Percentiles rank a stretch among this genome's conserved stretches.
These are phyloP conservation scores for Pythium biforme DNA, from an alignment of 352 stramenopile species.

Conservation along the genomic window DNA sequence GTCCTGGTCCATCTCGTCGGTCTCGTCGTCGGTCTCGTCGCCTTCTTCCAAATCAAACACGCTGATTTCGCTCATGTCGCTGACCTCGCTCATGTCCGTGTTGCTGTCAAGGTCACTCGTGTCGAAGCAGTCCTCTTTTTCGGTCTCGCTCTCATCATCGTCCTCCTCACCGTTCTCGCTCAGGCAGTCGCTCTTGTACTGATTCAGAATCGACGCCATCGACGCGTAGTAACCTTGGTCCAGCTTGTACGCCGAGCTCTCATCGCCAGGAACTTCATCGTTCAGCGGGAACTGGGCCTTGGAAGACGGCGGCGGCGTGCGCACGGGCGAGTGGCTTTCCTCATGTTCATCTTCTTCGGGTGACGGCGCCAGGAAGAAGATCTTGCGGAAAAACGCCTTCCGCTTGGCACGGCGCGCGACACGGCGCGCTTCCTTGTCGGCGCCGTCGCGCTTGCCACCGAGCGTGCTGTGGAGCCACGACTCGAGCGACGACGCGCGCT, in stretches of 20 bases:
- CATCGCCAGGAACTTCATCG: slow-evolving; percentile 1
- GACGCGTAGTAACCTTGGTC: slow-evolving; percentile 19
- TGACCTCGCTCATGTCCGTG: slow-evolving; percentile 13
- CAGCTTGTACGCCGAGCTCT: slow-evolving; percentile 14
- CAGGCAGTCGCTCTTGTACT: slow-evolving; percentile 17
- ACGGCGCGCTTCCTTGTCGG: slow-evolving; percentile 12
- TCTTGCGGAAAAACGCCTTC: slow-evolving; percentile 23
- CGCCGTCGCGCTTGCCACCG: slow-evolving; percentile 6
- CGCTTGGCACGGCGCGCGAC: slow-evolving; percentile 19
- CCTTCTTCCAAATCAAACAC: slow-evolving; percentile 24
- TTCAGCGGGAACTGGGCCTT: neutral
- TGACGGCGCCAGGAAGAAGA: slow-evolving; percentile 9
- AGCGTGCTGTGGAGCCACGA: slow-evolving; percentile 19
- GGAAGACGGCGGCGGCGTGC: neutral
- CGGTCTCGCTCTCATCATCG: slow-evolving; percentile 13
- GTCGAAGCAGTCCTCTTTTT: slow-evolving; percentile 11
- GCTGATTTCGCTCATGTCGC: slow-evolving; percentile 21
- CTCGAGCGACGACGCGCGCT: slow-evolving; percentile 21
- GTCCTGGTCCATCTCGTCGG: slow-evolving; percentile 1
- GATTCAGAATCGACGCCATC: slow-evolving; percentile 19
- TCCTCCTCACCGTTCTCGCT: slow-evolving; percentile 3
- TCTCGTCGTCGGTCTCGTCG: slow-evolving; percentile 10
- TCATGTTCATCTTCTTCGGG: slow-evolving; percentile 1
- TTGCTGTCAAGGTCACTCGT: slow-evolving; percentile 22
- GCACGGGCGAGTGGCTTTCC: neutral